A percentile compares a stretch with the other conserved stretches of the same genome.
phyloP scores from a whole-genome alignment of 2,329 filamentous ascomycete genomes.

The Fusarium buxicola region DNA sequence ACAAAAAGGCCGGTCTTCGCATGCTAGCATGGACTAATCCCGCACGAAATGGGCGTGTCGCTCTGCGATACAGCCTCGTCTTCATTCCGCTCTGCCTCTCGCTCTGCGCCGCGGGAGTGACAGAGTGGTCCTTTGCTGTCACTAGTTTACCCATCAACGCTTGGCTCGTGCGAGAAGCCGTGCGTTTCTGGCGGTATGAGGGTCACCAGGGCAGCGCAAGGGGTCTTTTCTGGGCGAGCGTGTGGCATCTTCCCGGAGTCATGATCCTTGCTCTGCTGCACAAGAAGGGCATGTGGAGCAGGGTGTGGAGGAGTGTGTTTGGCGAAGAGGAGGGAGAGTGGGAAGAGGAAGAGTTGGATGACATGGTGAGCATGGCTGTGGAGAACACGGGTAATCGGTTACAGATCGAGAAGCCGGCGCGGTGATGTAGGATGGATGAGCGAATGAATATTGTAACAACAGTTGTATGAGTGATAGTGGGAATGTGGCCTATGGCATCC shows the following conservation, averaged over 20 bases:
- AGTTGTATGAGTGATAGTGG: slow-evolving; percentile 40
- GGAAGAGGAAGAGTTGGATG: slow-evolving; percentile 66
- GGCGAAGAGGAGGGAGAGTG: slow-evolving; percentile 70
- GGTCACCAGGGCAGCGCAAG: slow-evolving; percentile 85
- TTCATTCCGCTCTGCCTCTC: slow-evolving; percentile 89
- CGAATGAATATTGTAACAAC: slow-evolving; percentile 39
- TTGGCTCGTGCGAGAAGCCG: slow-evolving; percentile 86
- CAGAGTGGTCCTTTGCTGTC: slow-evolving; percentile 84
- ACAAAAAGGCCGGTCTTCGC: slow-evolving; percentile 74
- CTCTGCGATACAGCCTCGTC: slow-evolving; percentile 83
- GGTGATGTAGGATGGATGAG: slow-evolving; percentile 32
- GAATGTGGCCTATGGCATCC: slow-evolving; percentile 16
- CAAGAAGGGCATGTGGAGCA: slow-evolving; percentile 92
- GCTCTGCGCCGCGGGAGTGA: slow-evolving; percentile 82
- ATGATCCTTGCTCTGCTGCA: slow-evolving; percentile 91
- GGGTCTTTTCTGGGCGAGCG: slow-evolving; percentile 94
- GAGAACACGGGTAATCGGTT: slow-evolving; percentile 37
- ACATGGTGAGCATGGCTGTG: slow-evolving; percentile 53
- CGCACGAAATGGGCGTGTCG: slow-evolving; percentile 85
- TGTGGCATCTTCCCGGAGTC: slow-evolving; percentile 93
- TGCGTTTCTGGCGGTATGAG: slow-evolving; percentile 81
- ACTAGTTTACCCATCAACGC: slow-evolving; percentile 85
- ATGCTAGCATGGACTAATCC: slow-evolving; percentile 92
- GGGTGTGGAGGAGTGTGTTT: slow-evolving; percentile 78
- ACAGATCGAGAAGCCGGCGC: slow-evolving; percentile 23